Evolutionary conservation across 164 flowering plant species (phyloP).

Genomic region (Macadamia tetraphylla): DNA sequence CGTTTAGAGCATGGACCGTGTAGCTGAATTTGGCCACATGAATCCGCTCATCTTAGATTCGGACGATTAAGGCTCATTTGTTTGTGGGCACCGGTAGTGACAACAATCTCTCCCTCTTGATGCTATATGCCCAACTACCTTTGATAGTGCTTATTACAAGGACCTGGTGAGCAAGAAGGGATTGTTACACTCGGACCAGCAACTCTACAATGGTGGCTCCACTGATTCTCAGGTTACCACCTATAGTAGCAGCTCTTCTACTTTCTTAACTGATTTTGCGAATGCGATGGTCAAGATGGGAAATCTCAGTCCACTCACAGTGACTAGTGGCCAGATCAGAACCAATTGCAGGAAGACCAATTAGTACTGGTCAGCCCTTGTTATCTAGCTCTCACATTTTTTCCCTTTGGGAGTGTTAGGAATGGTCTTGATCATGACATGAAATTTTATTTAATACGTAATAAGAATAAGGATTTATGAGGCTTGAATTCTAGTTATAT

Average conservation of each 20-base stretch:
- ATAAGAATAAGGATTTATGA: no score
- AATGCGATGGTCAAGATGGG: conserved; percentile 32
- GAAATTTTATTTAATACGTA: no score
- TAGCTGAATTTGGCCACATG: no score
- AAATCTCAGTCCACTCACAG: conserved; percentile 24
- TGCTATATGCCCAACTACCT: conserved; percentile 6
- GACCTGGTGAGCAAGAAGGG: conserved; percentile 21
- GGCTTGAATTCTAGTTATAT: no score
- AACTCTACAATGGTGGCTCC: conserved; percentile 23
- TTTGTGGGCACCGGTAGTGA: conserved; percentile 10
- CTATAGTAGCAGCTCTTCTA: conserved; percentile 11
- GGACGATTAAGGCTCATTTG: no score
- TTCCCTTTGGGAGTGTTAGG: no score
- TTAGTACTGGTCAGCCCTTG: background rate
- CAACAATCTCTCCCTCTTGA: conserved; percentile 22
- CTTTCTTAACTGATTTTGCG: conserved; percentile 18
- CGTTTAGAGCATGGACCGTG: no score
- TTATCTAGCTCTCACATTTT: no score
- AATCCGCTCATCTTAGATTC: no score
- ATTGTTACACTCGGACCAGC: conserved; percentile 27
- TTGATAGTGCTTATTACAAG: conserved; percentile 22
- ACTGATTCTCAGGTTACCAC: conserved; percentile 20
- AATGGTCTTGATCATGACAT: no score
- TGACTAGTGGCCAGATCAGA: conserved; percentile 22
- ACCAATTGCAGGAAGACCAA: conserved; percentile 25